Evolutionary conservation across 495 filamentous ascomycete genomes (phyloP), one percentile per base, ranked within the genome.

Genomic region (Sordaria brevicollis): DNA sequence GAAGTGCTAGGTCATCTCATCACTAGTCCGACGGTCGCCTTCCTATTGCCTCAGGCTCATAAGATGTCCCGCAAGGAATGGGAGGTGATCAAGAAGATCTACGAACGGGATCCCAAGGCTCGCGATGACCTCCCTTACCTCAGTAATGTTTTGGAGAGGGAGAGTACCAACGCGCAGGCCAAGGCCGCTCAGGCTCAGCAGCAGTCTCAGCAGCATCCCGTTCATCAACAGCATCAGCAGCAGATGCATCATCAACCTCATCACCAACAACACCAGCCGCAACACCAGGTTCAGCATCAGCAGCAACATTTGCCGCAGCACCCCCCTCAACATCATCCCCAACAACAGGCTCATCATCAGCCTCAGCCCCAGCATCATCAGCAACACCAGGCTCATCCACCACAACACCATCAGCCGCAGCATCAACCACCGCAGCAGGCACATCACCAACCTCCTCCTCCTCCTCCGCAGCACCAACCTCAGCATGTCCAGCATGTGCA

Each of bases 21-120:
- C 19, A 78, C 81, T 25, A 84, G 87, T 10, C 88, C 89, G 1
- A 88, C 89, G 0, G 86, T 93, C 5, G 79, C 83, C n/a, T 88
- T 91, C 73, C 78, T 93, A 7, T 81, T 93, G 17, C 85, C 87
- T 11, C 87, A 91, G 67, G 88, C 88, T 2, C 87, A 86, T 6
- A 83, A 83, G 21, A 89, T 89, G 81, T 81, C 87, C 36, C 80
- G 84, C 15, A 78, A 79, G 4, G 90, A 93, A 75, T 88, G 92
- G 81, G 82, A 83, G 34, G 82, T 92, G 11, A 85, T 93, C 68
- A 83, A 83, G 39, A 82, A 84, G 65, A 87, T 90, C 29, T 80
- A 89, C 10, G 79, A 80, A 65, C 81, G 81, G 1, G 86, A 90
- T 57, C 85, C 85, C 1, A 74, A 73, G 38, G 76, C 84, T 0